Base-by-base conservation (phyloP, 495 filamentous ascomycete genomes). In the Hypoxylon subgilvum region DNA sequence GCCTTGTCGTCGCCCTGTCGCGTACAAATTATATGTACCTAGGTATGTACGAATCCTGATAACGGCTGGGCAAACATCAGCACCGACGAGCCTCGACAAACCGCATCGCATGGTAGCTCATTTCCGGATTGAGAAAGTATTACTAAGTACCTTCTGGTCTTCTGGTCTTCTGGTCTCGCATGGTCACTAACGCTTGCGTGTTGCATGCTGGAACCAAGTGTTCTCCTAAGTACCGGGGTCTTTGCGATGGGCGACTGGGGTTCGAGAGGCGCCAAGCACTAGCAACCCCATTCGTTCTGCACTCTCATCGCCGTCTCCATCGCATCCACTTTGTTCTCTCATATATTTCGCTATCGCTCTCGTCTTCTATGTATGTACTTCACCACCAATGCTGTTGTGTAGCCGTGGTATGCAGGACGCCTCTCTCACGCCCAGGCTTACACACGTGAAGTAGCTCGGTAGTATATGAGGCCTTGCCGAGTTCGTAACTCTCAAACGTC, bases 201-300 rank as follows among this genome's bases (percentile, higher is more conserved):
- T 52, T n/a, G 49, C 55, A 65, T 63, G 56, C 60, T 65, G 51
- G 55, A 53, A 59, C 62, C 52, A 63, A 51, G 65, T 62, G 60
- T 31, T 51, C 60, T 52, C 65, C 60, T 63, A 44, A 63, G 44
- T 55, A 54, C 23, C 50, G 51, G 64, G 64, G 52, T 51, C 41
- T 42, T 54, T 42, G 59, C 50, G 58, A 65, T 61, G 47, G 35
- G 19, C 43, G 45, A 59, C 67, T 55, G 51, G 67, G 67, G 40
- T 65, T 31, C 19, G 36, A 69, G 50, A 65, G 67, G 67, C 36
- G 67, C 67, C 67, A 70, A 70, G 67, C 52, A 6, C 31, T 34
- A 23, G 53, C 25, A 48, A 50, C 58, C 67, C 67, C 64, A 52
- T 57, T 48, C 43, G 46, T 25, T 50, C 43, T 66, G 63, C 66